Percentiles rank a stretch among this genome's conserved stretches.
Evolutionary conservation across 2,329 filamentous ascomycete genomes (phyloP).

Genomic region (Mariannaea elegans): DNA sequence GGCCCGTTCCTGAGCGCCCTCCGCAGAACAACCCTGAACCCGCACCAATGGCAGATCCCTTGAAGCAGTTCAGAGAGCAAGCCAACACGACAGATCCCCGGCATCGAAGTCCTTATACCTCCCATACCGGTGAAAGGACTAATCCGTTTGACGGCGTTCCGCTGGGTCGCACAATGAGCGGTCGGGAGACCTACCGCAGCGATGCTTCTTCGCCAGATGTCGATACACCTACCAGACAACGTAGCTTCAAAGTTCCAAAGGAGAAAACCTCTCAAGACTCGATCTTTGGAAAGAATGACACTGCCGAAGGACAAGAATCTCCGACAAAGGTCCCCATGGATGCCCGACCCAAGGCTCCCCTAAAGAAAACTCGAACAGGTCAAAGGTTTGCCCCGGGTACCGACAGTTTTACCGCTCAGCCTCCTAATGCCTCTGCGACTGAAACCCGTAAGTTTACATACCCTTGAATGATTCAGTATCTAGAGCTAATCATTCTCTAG

Average conservation of each 20-base stretch:
- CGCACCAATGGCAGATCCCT: slow-evolving; percentile 53
- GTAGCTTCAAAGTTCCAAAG: slow-evolving; percentile 45
- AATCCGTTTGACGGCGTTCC: slow-evolving; percentile 62
- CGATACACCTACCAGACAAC: slow-evolving; percentile 37
- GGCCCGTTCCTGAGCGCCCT: slow-evolving; percentile 38
- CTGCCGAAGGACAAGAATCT: slow-evolving; percentile 1
- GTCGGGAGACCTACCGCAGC: slow-evolving; percentile 47
- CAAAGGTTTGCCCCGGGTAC: slow-evolving; percentile 25
- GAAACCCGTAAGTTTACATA: slow-evolving; percentile 26
- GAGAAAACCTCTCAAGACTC: slow-evolving; percentile 23
- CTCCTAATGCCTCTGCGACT: slow-evolving; percentile 17
- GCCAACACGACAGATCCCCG: slow-evolving; percentile 57
- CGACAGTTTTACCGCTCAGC: slow-evolving; percentile 18
- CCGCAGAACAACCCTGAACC: slow-evolving; percentile 23
- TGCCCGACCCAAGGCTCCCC: slow-evolving; percentile 34
- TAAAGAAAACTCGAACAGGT: slow-evolving; percentile 36
- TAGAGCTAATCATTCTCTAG: slow-evolving; percentile 17
- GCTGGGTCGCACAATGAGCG: slow-evolving; percentile 57
- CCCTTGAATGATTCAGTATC: neutral
- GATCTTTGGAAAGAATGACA: neutral
- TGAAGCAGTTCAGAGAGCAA: slow-evolving; percentile 55
- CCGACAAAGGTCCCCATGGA: slow-evolving; percentile 27
- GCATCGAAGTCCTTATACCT: slow-evolving; percentile 66
- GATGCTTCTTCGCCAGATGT: slow-evolving; percentile 36
- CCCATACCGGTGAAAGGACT: slow-evolving; percentile 66